A percentile compares a stretch with the other conserved stretches of the same genome.
These are phyloP conservation scores for Apiospora phragmitis DNA, from an alignment of 2,329 filamentous ascomycete genomes.

Conservation along the genomic window DNA sequence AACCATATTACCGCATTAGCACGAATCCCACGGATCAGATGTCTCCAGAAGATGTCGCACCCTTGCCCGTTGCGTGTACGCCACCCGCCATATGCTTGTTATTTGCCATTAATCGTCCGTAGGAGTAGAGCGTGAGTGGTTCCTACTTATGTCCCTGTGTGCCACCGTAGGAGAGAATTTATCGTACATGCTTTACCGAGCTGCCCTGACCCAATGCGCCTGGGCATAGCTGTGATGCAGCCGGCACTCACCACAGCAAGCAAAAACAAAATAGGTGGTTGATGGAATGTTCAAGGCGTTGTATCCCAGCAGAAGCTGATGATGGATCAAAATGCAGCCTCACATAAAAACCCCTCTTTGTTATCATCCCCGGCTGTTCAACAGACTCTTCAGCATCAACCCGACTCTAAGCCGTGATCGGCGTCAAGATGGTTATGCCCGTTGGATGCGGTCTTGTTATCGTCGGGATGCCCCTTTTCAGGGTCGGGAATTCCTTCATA, in stretches of 20 bases:
- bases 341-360: too few relatives aligned
- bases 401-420: too few relatives aligned
- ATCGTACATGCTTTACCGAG: not conserved
- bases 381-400: too few relatives aligned
- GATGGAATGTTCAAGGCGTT: too few relatives aligned
- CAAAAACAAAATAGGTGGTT: too few relatives aligned
- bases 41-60: not conserved
- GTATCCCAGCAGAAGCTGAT: too few relatives aligned
- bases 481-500: not conserved
- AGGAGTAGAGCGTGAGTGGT: not conserved
- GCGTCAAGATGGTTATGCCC: too few relatives aligned
- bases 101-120: not conserved
- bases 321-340: too few relatives aligned
- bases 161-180: not conserved
- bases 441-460: too few relatives aligned
- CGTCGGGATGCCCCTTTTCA: not conserved
- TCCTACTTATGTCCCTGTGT: not conserved
- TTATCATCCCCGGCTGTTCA: too few relatives aligned
- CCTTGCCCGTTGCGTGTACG: not conserved
- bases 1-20: not conserved
- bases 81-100: not conserved
- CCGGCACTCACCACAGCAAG: too few relatives aligned
- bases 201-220: not conserved
- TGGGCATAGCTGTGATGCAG: not conserved
- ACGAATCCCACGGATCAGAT: not conserved